Percentiles rank a stretch among this genome's conserved stretches.
phyloP scores from a whole-genome alignment of 2,329 filamentous ascomycete species.

The Colletotrichum sojae region DNA sequence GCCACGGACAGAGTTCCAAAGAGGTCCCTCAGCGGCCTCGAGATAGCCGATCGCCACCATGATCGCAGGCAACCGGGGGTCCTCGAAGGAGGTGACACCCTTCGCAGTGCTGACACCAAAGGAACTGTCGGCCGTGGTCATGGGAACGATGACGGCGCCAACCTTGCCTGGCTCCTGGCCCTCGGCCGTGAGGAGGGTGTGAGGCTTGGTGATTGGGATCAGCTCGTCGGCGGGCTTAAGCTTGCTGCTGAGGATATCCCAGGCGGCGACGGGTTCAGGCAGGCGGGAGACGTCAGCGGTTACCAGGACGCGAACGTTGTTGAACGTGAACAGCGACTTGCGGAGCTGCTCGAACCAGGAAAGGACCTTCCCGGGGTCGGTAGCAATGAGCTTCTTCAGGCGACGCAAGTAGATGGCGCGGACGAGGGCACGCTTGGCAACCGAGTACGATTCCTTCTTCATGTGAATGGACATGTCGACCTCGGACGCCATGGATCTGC shows the following conservation, averaged over 20 bases:
- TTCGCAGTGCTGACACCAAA: conserved; percentile 83
- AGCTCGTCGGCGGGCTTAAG: conserved; percentile 63
- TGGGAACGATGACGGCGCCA: conserved; percentile 84
- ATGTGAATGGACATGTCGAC: conserved; percentile 85
- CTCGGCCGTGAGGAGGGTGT: conserved; percentile 80
- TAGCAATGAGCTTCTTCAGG: conserved; percentile 83
- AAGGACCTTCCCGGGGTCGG: conserved; percentile 82
- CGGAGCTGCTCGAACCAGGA: conserved; percentile 84
- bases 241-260: conserved; percentile 74
- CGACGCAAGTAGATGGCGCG: conserved; percentile 90
- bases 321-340: conserved; percentile 81
- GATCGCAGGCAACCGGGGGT: conserved; percentile 85
- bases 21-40: conserved; percentile 91
- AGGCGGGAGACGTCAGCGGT: conserved; percentile 85
- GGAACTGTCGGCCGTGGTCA: conserved; percentile 93
- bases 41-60: conserved; percentile 93
- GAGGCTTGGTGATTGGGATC: conserved; percentile 78
- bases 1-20: conserved; percentile 94
- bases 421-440: conserved; percentile 86
- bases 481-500: conserved; percentile 75
- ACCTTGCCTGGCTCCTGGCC: conserved; percentile 82
- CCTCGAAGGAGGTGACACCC: conserved; percentile 81
- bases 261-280: conserved; percentile 81
- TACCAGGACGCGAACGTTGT: conserved; percentile 89
- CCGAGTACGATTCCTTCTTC: conserved; percentile 80